Percentiles rank a stretch among this genome's conserved stretches.
Conservation (phyloP, 371 early-diverging fungal species). For the Circinella umbellata region DNA sequence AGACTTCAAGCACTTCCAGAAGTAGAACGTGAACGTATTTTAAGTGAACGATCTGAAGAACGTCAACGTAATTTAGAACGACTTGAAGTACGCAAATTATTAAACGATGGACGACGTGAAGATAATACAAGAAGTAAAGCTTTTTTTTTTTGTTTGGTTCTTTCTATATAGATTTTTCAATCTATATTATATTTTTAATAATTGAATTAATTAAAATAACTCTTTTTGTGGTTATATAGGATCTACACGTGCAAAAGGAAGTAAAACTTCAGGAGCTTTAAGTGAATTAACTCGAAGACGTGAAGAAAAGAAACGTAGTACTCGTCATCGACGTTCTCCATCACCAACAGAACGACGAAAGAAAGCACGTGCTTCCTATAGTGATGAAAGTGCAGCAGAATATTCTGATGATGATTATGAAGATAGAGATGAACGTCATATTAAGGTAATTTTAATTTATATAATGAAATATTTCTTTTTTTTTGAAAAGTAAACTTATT, state of each 20-base stretch:
- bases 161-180: too few relatives aligned
- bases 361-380: slow-evolving; percentile 31
- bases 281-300: slow-evolving; percentile 60
- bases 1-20: slow-evolving; percentile 71
- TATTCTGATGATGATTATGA: slow-evolving; percentile 38
- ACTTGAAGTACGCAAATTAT: slow-evolving; percentile 59
- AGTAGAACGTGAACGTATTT: slow-evolving; percentile 78
- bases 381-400: slow-evolving; percentile 43
- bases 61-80: slow-evolving; percentile 61
- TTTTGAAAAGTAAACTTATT: background rate
- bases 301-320: slow-evolving; percentile 51
- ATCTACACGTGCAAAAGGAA: slow-evolving; percentile 63
- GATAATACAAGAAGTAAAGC: slow-evolving; percentile 58
- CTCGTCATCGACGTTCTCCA: slow-evolving; percentile 33
- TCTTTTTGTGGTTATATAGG: slow-evolving; percentile 28
- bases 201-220: too few relatives aligned
- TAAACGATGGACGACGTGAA: slow-evolving; percentile 61
- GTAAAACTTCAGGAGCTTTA: slow-evolving; percentile 50
- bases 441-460: background rate
- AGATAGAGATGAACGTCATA: slow-evolving; percentile 24
- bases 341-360: slow-evolving; percentile 44
- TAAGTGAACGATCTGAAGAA: slow-evolving; percentile 78
- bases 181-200: too few relatives aligned
- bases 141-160: too few relatives aligned
- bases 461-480: background rate